Evolutionary conservation across 257 asterid genomes (phyloP), one percentile per base, ranked within the genome.

Genomic region (Solanum paucissectum): DNA sequence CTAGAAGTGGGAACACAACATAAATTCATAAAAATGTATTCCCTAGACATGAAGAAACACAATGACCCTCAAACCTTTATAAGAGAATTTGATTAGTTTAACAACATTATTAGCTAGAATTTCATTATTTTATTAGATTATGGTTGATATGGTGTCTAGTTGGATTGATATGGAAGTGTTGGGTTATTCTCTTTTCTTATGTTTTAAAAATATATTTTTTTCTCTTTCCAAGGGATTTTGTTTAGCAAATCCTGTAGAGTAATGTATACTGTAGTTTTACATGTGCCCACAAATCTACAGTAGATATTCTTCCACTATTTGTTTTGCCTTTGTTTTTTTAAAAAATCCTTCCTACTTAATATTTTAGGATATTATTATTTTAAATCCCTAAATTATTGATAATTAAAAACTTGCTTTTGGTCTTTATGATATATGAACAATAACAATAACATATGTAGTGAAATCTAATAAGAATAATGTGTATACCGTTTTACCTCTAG

Each of bases 271-370:
- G 76, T 38, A 86, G 89, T 87, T 86, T 87, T 87, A 87, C 92
- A 90, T 92, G 95, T 91, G 94, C 90, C 71, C 84, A 84, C 69
- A 72, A 91, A 92, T 92, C 93, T 91, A 92, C 55, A 89, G 87
- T 91, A 90, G 95, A 92, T 92, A 89, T 87, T 91, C 89, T 75
- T 40, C 82, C 86, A 72, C 87, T 81, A 49, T 60, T 69, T 81
- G 52, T 86, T 85, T 83, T 37, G 87, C 60, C 42, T 86, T 83
- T 29, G 64, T 25, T 46, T 90, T 83, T 68, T 42, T 27, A 9
- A 33, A n/a, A 33, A 37, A 62, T 37, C 16, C 27, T 60, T 60
- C 32, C 33, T 29, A 34, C 36, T 60, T 12, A 62, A 32, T 62
- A 62, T 62, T 84, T 36, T 64, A 13, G 16, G 49, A 55, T 55